Conservation (phyloP, 805 yeast species). For the Nakazawaea sp. region DNA sequence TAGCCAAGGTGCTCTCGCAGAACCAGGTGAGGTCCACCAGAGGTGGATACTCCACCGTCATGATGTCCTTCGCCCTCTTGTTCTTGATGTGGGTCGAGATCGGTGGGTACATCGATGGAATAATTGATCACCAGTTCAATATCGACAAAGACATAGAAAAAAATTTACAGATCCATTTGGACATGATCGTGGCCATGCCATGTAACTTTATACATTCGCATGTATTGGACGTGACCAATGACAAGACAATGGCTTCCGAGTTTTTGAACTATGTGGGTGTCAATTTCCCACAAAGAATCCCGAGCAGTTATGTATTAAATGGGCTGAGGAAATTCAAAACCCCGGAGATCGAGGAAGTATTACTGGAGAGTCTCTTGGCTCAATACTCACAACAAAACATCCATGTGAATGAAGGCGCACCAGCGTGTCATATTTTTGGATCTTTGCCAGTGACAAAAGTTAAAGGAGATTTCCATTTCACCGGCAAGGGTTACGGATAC, state of each 20-base stretch:
- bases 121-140: constrained; percentile 65
- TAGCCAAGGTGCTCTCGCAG: constrained; percentile 62
- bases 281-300: constrained; percentile 39
- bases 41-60: constrained; percentile 68
- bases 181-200: constrained; percentile 76
- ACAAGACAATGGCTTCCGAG: constrained; percentile 72
- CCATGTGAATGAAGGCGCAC: constrained; percentile 44
- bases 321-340: constrained; percentile 39
- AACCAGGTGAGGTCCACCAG: constrained; percentile 69
- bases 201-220: constrained; percentile 72
- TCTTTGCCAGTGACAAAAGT: constrained; percentile 80
- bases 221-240: constrained; percentile 72
- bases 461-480: constrained; percentile 77
- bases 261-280: constrained; percentile 65
- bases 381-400: constrained; percentile 43
- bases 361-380: constrained; percentile 61
- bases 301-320: constrained; percentile 39
- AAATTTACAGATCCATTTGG: constrained; percentile 66
- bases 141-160: constrained; percentile 59
- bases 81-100: constrained; percentile 78
- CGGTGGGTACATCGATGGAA: constrained; percentile 81
- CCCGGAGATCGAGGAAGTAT: constrained; percentile 60
- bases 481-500: constrained; percentile 69
- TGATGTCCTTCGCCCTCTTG: constrained; percentile 54
- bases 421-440: constrained; percentile 86